Base-by-base conservation (phyloP, 129 eudicot species). In the Flaveria trinervia region DNA sequence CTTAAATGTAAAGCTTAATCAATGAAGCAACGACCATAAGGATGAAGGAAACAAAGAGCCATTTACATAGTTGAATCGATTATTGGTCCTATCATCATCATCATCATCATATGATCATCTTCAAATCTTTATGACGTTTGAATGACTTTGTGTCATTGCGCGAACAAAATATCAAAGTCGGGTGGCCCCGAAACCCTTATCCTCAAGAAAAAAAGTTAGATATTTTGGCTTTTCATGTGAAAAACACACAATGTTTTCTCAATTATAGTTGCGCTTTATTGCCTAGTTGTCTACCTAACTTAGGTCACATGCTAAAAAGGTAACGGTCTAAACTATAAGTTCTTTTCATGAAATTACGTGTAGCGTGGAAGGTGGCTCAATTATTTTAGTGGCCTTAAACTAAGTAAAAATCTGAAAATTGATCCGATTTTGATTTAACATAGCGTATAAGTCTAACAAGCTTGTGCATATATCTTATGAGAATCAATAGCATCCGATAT, bases 121-220 rank as follows among this genome's bases (percentile, higher is more conserved):
- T 14, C 68, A 62, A 62, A 28, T 14, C 43, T 28, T 28, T 26
- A 26, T 62, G 66, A 60, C 48, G 57, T 61, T 61, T 59, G 28
- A 60, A 64, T 51, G 30, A 49, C 22, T 48, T 4, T 28, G 49
- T 64, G n/a, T 9, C 9, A 17, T 25, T 25, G 41, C 15, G 10
- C 9, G 5, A 75, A 75, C 9, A 16, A 65, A 49, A 18, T 50
- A 76, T 65, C 39, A 50, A 65, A 76, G 68, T 41, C 43, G 10
- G 56, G 80, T 75, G 79, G 64, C 65, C 72, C 52, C 48, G 1
- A 64, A 28, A 17, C 54, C 54, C 65, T 54, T 22, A 43, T 51
- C 81, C 11, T 48, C 60, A 10, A 52, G 17, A 75, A 67, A 0
- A 68, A 76, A 77, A 54, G 73, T 20, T 73, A 3, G 18, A 39